A percentile compares a stretch with the other conserved stretches of the same genome.
These are phyloP conservation scores for Stenocarpella maydis DNA, from an alignment of 2,329 filamentous ascomycete genomes.

Conservation along the genomic window DNA sequence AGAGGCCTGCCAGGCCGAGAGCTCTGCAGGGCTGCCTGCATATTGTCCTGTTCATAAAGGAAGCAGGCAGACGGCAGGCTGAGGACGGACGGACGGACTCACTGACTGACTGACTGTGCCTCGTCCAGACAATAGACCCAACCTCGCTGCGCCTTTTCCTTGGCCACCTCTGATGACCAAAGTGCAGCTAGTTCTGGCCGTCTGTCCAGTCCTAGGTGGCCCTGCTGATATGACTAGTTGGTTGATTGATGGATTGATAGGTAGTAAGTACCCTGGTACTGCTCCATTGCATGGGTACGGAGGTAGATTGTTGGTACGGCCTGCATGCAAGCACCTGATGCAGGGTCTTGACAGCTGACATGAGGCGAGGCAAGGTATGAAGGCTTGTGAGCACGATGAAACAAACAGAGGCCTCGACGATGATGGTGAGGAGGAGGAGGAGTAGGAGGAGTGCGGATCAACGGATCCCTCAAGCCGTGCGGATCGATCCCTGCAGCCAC, in stretches of 20 bases:
- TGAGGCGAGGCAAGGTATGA: background rate
- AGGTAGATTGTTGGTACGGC: background rate
- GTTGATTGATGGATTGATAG: constrained; percentile 2
- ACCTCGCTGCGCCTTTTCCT: background rate
- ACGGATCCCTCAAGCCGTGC: background rate
- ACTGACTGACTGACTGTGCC: background rate
- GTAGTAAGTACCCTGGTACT: background rate
- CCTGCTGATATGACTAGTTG: background rate
- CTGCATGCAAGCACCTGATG: too few relatives aligned
- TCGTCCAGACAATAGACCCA: constrained; percentile 18
- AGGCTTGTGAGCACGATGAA: background rate
- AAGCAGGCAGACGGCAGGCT: too few relatives aligned
- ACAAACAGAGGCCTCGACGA: background rate
- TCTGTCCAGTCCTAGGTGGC: too few relatives aligned
- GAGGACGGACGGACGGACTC: too few relatives aligned
- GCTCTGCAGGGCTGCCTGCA: background rate
- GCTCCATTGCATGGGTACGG: background rate
- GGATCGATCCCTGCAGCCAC: constrained; percentile 18
- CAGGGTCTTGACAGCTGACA: constrained; percentile 3
- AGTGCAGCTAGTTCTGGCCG: background rate
- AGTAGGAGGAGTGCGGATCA: background rate
- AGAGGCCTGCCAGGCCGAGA: too few relatives aligned
- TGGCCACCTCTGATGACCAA: background rate
- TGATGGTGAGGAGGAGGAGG: background rate
- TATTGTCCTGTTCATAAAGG: background rate